phyloP scores from a whole-genome alignment of 106 monocot species.

The Dioscorea dumetorum region DNA sequence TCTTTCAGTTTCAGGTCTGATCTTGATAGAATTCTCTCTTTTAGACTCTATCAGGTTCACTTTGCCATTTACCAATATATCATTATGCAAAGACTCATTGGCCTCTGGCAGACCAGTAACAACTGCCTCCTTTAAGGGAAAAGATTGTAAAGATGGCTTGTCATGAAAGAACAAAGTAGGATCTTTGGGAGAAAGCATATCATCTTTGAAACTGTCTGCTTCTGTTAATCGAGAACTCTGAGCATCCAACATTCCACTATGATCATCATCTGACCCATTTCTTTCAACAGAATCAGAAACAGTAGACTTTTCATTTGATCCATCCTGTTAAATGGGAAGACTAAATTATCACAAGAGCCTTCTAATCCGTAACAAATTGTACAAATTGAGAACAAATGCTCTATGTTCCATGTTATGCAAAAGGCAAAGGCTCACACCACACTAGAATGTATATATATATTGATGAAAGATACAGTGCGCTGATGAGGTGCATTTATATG shows the following conservation, averaged over 20 bases:
- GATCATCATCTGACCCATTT: constrained; percentile 26
- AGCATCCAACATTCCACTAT: constrained; percentile 8
- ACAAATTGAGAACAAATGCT: no score
- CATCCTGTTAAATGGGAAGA: constrained; percentile 27
- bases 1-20: constrained; percentile 25
- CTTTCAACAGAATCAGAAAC: constrained; percentile 22
- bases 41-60: constrained; percentile 3
- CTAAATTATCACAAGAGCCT: no score
- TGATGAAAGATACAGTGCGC: no score
- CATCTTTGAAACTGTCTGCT: constrained; percentile 36
- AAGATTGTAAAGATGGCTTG: constrained; percentile 33
- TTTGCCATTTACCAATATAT: constrained; percentile 22
- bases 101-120: constrained; percentile 2
- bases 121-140: constrained; percentile 22
- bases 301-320: constrained; percentile 25
- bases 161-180: constrained; percentile 71
- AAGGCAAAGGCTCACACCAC: no score
- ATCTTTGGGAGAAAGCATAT: constrained; percentile 46
- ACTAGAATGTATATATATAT: no score
- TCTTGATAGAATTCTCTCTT: constrained; percentile 12
- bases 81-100: constrained; percentile 19
- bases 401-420: no score
- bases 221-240: constrained; percentile 9
- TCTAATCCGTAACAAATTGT: no score
- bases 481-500: neutral